Evolutionary conservation across 176 grass and related monocot species (phyloP), one percentile per base, ranked within the genome.

Genomic region (Neostapfia colusana): DNA sequence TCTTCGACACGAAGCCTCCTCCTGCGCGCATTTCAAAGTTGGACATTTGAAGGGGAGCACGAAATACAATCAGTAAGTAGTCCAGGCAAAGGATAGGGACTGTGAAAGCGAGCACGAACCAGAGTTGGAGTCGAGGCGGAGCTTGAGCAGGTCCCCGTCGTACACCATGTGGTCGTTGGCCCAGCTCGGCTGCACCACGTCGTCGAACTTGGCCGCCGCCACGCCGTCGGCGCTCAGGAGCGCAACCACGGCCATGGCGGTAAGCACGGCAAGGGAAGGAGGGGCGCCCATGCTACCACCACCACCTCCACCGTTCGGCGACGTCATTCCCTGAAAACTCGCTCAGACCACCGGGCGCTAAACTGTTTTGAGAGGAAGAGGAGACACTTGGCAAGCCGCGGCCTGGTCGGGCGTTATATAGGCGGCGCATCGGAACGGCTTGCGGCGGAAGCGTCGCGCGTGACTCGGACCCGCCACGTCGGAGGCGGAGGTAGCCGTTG

Each of bases 111-210:
- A 56, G 21, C 1, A 2, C 57, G 1, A 46, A 96, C 93, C 92
- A 0, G 95, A 95, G 83, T 82, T 77, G 73, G 38, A 75, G 64
- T 99, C 92, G 57, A 99, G 95, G 62, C 89, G 93, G 77, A 95
- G 89, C 87, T 90, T 90, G 73, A 99, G 91, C 12, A 92, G 87
- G 67, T 95, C 95, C 7, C 85, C 95, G 46, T 92, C 91, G 81
- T 99, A 92, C 6, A 99, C 72, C 54, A 99, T 54, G 48, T 95
- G 95, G 82, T 99, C 95, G n/a, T 80, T 90, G n/a, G 95, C 95
- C 95, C 92, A 99, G 83, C 91, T 99, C 10, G 92, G 85, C 83
- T 90, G 87, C 76, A 99, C 85, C 45, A 99, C 89, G 16, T 83
- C 95, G 60, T 92, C 95, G 69, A 95, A 87, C 87, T 89, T 99